Base-by-base conservation (phyloP, 768 basidiomycete species). In the Suillus cothurnatus region DNA sequence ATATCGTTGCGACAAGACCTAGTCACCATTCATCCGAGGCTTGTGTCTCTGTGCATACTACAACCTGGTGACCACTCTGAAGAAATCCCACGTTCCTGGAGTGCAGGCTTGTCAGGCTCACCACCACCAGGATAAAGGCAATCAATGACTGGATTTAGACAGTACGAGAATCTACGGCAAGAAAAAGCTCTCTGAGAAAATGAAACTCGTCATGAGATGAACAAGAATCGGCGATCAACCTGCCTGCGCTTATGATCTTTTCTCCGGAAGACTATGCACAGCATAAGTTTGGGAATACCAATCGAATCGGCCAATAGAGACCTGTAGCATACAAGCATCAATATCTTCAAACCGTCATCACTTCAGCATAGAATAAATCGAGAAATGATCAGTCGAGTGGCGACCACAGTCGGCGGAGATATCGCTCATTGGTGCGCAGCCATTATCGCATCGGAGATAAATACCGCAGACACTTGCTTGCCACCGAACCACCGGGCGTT, bases 401-500 rank as follows among this genome's bases (percentile, higher is more conserved):
- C 21, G 52, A 32, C 52, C 52, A 6, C 55, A 23, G 41, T 23
- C n/a, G 53, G 12, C 34, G 64, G 71, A 32, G 69, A 61, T 39
- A 23, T 50, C 55, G 47, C 65, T 80, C 84, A 93, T 80, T 90
- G 89, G 74, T 95, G 93, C 67, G 93, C 93, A 80, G 91, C 91
- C 92, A 95, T 93, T 71, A 97, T 91, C 61, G 93, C 93, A 73
- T 97, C 95, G 64, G 94, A 92, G 72, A 97, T 96, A 81, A 93
- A 96, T 63, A 85, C 76, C 68, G 94, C 95, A 55, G 90, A 86
- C 65, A 97, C 87, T 78, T 92, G 90, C 78, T 90, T 90, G 66
- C 95, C 95, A 66, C 94, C 95, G 73, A 99, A 99, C 93, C 94
- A 99, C 66, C 97, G 92, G 61, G 95, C 94, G 70, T 97, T 95